These are phyloP conservation scores for Silene coronaria DNA, from an alignment of 179 eudicot genomes.

Conservation along the genomic window DNA sequence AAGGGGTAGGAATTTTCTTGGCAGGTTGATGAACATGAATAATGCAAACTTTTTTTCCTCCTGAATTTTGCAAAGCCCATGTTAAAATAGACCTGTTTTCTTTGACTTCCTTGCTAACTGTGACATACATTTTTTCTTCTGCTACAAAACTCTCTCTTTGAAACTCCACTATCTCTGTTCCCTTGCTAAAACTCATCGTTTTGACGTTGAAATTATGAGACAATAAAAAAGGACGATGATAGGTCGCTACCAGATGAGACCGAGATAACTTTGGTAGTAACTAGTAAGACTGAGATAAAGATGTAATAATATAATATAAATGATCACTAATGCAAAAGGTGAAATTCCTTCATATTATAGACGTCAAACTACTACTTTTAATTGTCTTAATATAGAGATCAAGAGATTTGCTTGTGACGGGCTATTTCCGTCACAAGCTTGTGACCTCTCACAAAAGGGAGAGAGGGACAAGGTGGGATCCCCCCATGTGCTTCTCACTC, in stretches of 20 bases:
- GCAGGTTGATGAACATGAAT: slow-evolving; percentile 56
- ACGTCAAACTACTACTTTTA: neutral
- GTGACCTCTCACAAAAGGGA: too few relatives aligned
- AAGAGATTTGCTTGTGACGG: too few relatives aligned
- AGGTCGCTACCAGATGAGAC: too few relatives aligned
- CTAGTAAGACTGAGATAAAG: too few relatives aligned
- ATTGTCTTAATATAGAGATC: neutral
- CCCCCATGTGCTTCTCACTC: too few relatives aligned
- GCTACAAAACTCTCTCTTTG: neutral
- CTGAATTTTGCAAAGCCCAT: slow-evolving; percentile 54
- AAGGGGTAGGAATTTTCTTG: neutral
- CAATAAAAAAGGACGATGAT: neutral
- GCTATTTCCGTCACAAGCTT: too few relatives aligned
- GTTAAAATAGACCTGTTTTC: slow-evolving; percentile 36
- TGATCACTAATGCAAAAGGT: too few relatives aligned
- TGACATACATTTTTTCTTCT: slow-evolving; percentile 44
- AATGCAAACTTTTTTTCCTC: slow-evolving; percentile 50
- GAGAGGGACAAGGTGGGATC: too few relatives aligned
- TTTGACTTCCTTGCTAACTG: slow-evolving; percentile 46
- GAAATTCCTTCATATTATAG: too few relatives aligned
- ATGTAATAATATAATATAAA: too few relatives aligned
- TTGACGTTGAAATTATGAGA: neutral
- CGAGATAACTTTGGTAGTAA: too few relatives aligned
- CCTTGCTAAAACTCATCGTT: slow-evolving; percentile 3
- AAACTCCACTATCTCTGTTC: neutral